phyloP scores from a whole-genome alignment of 2,329 filamentous ascomycete species.

The Scopulariopsis brevicaulis region DNA sequence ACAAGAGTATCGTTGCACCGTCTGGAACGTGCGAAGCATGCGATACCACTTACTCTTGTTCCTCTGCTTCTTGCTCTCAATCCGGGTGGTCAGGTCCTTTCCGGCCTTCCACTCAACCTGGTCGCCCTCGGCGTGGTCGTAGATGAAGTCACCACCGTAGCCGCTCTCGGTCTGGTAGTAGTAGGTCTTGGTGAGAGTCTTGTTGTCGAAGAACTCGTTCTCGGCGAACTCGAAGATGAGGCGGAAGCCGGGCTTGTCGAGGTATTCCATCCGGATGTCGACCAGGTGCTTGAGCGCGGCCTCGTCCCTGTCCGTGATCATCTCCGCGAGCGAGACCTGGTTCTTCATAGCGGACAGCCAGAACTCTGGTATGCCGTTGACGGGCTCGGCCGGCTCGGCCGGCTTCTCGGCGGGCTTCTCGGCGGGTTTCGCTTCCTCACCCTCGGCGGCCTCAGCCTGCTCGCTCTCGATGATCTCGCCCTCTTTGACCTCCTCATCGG shows the following conservation, averaged over 20 bases:
- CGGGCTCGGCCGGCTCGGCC: conserved; percentile 32
- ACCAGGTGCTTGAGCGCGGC: conserved; percentile 78
- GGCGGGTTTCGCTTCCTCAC: conserved; percentile 40
- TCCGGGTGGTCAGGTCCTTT: conserved; percentile 84
- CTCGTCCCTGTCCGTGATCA: conserved; percentile 98
- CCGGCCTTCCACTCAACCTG: conserved; percentile 95
- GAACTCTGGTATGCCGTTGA: conserved; percentile 91
- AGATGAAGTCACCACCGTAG: conserved; percentile 98
- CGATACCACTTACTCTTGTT: conserved; percentile 77
- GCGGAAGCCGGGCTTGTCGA: conserved; percentile 95
- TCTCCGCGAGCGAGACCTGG: conserved; percentile 90
- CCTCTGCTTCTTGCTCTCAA: conserved; percentile 99
- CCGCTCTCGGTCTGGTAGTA: conserved; percentile 98
- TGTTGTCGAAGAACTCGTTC: conserved; percentile 97
- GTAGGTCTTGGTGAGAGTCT: conserved; percentile 94
- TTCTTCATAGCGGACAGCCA: conserved; percentile 99
- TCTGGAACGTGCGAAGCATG: neutral
- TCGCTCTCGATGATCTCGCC: conserved; percentile 67
- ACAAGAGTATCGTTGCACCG: conserved; percentile 5
- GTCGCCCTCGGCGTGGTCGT: conserved; percentile 95
- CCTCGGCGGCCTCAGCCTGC: conserved; percentile 32
- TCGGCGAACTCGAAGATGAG: conserved; percentile 94
- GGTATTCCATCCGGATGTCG: conserved; percentile 98
- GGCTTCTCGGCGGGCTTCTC: conserved; percentile 47
- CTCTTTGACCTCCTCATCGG: conserved; percentile 73